A percentile compares a stretch with the other conserved stretches of the same genome.
phyloP scores from a whole-genome alignment of 371 early-diverging fungal species.

The Mortierella sp. region DNA sequence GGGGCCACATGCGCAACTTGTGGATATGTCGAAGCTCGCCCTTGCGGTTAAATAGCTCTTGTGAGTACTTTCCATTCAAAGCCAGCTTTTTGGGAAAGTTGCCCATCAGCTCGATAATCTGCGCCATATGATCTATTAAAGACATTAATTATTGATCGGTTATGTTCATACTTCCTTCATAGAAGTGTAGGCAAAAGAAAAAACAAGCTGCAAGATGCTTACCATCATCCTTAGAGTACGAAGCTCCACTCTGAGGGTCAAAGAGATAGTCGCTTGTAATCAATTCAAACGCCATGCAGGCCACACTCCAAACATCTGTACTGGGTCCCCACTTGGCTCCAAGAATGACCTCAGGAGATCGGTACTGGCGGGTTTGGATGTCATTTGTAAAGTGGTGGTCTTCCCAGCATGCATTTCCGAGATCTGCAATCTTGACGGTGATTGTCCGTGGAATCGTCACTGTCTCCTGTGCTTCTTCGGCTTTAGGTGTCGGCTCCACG shows the following conservation, averaged over 20 bases:
- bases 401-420: conserved; percentile 98
- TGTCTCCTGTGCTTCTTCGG: conserved; percentile 2
- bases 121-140: conserved; percentile 86
- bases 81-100: conserved; percentile 74
- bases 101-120: conserved; percentile 94
- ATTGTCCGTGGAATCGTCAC: conserved; percentile 48
- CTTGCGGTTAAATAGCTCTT: conserved; percentile 49
- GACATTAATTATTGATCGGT: not conserved
- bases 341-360: conserved; percentile 98
- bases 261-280: conserved; percentile 83
- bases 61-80: conserved; percentile 50
- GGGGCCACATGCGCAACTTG: conserved; percentile 83
- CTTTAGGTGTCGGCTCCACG: conserved; percentile 11
- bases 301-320: conserved; percentile 97
- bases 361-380: conserved; percentile 98
- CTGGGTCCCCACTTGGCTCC: conserved; percentile 90
- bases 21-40: conserved; percentile 89
- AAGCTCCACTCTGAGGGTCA: conserved; percentile 85
- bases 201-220: not conserved
- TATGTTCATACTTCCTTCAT: too few species aligned
- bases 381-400: conserved; percentile 96
- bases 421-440: conserved; percentile 95
- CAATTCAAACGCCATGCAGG: conserved; percentile 94
- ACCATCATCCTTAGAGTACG: conserved; percentile 89
- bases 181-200: conserved; percentile 71